A percentile compares a stretch with the other conserved stretches of the same genome.
These are phyloP conservation scores for Globisporangium middletonii DNA, from an alignment of 352 stramenopile genomes.

Conservation along the genomic window DNA sequence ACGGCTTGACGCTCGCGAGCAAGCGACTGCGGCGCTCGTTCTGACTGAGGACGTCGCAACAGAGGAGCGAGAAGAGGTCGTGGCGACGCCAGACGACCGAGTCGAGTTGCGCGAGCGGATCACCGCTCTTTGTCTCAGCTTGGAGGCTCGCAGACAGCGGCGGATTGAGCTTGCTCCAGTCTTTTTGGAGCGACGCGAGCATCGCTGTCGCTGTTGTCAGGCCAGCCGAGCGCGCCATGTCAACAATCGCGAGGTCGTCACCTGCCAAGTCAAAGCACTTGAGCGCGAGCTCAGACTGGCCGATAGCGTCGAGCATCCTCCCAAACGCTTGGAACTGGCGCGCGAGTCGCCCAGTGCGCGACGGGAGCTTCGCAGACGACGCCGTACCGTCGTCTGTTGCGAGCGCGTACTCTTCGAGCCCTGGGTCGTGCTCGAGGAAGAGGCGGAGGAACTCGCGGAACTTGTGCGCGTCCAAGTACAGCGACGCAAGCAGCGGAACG, in stretches of 20 bases:
- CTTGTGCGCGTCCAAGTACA: constrained; percentile 45
- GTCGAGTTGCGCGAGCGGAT: constrained; percentile 7
- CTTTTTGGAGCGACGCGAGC: constrained; percentile 37
- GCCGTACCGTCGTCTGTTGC: constrained; percentile 27
- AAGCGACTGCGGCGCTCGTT: constrained; percentile 64
- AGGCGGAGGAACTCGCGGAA: constrained; percentile 53
- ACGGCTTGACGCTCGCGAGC: constrained; percentile 37
- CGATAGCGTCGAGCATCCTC: constrained; percentile 37
- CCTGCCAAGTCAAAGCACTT: constrained; percentile 67
- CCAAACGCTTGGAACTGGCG: constrained; percentile 37
- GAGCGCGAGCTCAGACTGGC: constrained; percentile 44
- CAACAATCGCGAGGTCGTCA: constrained; percentile 56
- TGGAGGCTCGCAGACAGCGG: constrained; percentile 39
- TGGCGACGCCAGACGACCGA: constrained; percentile 23
- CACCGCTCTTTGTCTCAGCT: constrained; percentile 6
- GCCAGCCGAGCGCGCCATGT: constrained; percentile 30
- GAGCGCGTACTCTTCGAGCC: constrained; percentile 67
- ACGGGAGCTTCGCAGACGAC: constrained; percentile 51
- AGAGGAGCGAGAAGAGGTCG: constrained; percentile 62
- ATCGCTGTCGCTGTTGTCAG: constrained; percentile 15
- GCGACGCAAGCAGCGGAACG: constrained; percentile 28
- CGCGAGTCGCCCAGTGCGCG: constrained; percentile 33
- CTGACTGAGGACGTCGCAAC: constrained; percentile 47
- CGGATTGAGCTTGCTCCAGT: constrained; percentile 48
- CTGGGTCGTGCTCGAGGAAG: constrained; percentile 42